A percentile compares a stretch with the other conserved stretches of the same genome.
Evolutionary conservation across 306 rosid genomes (phyloP).

Genomic region (Senna tora): DNA sequence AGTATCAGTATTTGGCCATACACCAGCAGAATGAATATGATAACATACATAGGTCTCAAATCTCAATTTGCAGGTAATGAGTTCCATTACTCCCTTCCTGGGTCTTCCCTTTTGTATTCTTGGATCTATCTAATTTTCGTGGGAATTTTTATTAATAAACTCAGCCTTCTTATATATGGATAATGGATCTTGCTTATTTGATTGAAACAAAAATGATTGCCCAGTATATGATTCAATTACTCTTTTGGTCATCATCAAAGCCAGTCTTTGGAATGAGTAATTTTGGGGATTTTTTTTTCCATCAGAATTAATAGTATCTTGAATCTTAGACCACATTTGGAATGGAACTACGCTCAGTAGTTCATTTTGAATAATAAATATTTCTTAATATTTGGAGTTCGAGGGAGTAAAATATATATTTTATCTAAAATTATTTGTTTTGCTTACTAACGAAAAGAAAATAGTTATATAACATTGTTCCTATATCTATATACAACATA

Average conservation of each 20-base stretch:
- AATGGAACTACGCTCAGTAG: no score
- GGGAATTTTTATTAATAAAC: neutral
- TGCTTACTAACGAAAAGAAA: no score
- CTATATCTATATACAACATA: no score
- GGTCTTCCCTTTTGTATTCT: neutral
- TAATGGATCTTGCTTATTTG: neutral
- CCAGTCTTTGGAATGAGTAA: neutral
- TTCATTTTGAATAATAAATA: no score
- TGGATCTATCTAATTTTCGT: neutral
- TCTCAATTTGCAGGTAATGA: neutral
- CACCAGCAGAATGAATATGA: neutral
- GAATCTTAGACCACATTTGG: no score
- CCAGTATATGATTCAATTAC: neutral
- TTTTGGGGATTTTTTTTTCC: neutral
- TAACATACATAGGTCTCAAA: neutral
- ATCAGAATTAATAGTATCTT: neutral
- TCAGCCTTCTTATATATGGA: neutral
- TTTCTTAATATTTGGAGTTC: no score
- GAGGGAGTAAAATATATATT: no score
- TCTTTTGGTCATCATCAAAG: neutral
- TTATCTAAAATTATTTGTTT: no score
- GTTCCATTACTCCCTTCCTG: conserved; percentile 1
- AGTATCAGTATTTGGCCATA: neutral
- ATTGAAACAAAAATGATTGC: neutral
- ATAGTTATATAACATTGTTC: no score